phyloP scores from a whole-genome alignment of 192 early-diverging fungal genomes.

The Phlyctochytrium bullatum region DNA sequence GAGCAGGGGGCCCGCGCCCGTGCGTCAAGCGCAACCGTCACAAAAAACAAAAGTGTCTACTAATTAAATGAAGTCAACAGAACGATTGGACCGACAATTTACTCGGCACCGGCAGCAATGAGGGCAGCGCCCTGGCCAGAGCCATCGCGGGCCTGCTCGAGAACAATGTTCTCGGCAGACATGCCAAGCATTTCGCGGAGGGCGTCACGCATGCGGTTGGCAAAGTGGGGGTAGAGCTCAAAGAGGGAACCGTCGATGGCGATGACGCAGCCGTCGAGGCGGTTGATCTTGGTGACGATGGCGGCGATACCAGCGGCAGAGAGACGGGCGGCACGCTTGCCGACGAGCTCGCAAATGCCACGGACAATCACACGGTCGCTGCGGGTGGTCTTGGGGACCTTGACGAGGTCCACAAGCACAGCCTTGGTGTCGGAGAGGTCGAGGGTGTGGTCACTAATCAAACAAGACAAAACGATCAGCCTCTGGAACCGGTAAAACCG shows the following conservation, averaged over 20 bases:
- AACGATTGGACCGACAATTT: too few species aligned
- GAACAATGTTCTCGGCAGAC: slow-evolving; percentile 57
- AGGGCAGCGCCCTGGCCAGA: slow-evolving; percentile 27
- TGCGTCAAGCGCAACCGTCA: too few species aligned
- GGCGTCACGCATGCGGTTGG: slow-evolving; percentile 68
- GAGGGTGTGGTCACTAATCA: slow-evolving; percentile 49
- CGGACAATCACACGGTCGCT: slow-evolving; percentile 70
- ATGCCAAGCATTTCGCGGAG: slow-evolving; percentile 72
- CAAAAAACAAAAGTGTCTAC: too few species aligned
- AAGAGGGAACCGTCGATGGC: slow-evolving; percentile 90
- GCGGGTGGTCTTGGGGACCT: slow-evolving; percentile 51
- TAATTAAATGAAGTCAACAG: too few species aligned
- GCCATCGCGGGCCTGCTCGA: slow-evolving; percentile 52
- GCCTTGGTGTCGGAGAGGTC: slow-evolving; percentile 58
- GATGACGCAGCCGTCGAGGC: slow-evolving; percentile 61
- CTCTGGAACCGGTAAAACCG: not conserved
- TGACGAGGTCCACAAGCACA: slow-evolving; percentile 65
- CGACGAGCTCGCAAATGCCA: slow-evolving; percentile 68
- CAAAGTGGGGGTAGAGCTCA: slow-evolving; percentile 82
- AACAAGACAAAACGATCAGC: not conserved
- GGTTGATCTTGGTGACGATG: slow-evolving; percentile 61
- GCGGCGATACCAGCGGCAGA: slow-evolving; percentile 65
- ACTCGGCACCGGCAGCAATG: slow-evolving; percentile 14
- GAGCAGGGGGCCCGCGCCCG: too few species aligned
- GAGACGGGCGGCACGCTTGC: slow-evolving; percentile 77